Base-by-base conservation (phyloP, 2,329 filamentous ascomycete genomes). In the Neodidymelliopsis sp. region DNA sequence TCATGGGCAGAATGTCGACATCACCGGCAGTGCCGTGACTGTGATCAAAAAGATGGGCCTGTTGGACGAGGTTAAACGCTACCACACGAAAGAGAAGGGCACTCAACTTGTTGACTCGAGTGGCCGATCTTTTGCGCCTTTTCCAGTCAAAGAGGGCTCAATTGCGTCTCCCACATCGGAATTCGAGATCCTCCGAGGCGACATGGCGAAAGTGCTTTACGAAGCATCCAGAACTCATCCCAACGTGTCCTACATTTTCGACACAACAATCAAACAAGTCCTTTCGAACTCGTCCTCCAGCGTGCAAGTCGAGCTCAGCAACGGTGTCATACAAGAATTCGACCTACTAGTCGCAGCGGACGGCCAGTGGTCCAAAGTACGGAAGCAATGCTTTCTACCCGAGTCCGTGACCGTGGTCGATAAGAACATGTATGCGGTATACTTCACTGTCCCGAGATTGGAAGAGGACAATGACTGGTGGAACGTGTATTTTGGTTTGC, bases 281-380 rank as follows among this genome's bases (percentile, higher is more conserved):
- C 54, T 75, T n/a, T 56, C 69, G 6, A 64, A 78, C 37, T 53
- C 70, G 9, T 59, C 69, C 0, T 37, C 67, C 1, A 33, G 48
- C 0, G 74, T 81, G 0, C 61, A 67, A 3, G 75, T 77, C 0
- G 45, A 55, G 2, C 76, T 84, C 42, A 69, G 70, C 2, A 71
- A 81, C 46, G 79, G 79, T 2, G 63, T 62, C 9, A 67, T 56
- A 0, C 73, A 75, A 7, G 63, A 57, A 0, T 85, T 74, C 37
- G 81, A 84, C 56, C 60, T 85, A 0, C 54, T 85, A 0, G 75
- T 85, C 30, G 81, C 78, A 5, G 81, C 82, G 3, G 83, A 85
- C 49, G 83, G 83, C 0, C 75, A 80, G 36, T 73, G 77, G 20
- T 84, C 81, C 1, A 75, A 72, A 22, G 77, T 77, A 31, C 38